A percentile compares a stretch with the other conserved stretches of the same genome.
Evolutionary conservation across 129 eudicot genomes (phyloP).

Genomic region (Helianthus annuus): HanXRQr2.0-SUNRISE NC_035433.2:127958865-127959364

Average conservation of each 20-base stretch:
- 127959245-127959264: slow-evolving; percentile 58
- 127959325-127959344: too few species aligned
- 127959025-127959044: neutral
- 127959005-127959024: too few species aligned
- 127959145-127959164: slow-evolving; percentile 96
- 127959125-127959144: slow-evolving; percentile 89
- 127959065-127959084: slow-evolving; percentile 10
- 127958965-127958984: neutral
- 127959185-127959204: slow-evolving; percentile 78
- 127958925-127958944: neutral
- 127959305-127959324: neutral
- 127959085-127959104: slow-evolving; percentile 42
- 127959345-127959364: too few species aligned
- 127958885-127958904: too few species aligned
- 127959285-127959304: neutral
- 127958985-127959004: neutral
- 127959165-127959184: slow-evolving; percentile 99
- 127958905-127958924: neutral
- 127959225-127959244: slow-evolving; percentile 73
- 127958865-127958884: too few species aligned
- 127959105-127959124: slow-evolving; percentile 63
- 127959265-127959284: slow-evolving; percentile 4
- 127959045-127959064: neutral
- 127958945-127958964: neutral
- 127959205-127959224: slow-evolving; percentile 73